phyloP scores from a whole-genome alignment of 805 yeast species.

The Saccharomycopsis microspora region DNA sequence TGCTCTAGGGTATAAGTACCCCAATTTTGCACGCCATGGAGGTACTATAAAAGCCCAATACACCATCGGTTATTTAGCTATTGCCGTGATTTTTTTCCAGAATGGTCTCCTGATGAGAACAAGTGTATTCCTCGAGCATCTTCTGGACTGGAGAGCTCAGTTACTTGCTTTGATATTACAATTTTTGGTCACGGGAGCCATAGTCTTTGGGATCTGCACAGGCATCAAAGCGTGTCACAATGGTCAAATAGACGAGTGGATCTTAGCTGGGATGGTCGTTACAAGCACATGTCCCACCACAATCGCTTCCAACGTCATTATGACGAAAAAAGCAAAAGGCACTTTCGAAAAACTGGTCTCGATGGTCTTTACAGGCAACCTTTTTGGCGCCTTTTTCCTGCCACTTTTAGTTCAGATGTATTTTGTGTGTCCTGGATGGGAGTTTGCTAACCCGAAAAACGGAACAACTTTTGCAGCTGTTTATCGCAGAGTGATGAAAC shows the following conservation, averaged over 20 bases:
- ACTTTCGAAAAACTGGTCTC: slow-evolving; percentile 68
- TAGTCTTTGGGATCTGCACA: slow-evolving; percentile 60
- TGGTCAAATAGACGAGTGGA: slow-evolving; percentile 55
- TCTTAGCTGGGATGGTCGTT: slow-evolving; percentile 69
- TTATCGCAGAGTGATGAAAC: slow-evolving; percentile 75
- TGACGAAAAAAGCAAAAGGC: slow-evolving; percentile 82
- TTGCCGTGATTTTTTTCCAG: slow-evolving; percentile 71
- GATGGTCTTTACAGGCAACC: slow-evolving; percentile 78
- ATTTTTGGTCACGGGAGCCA: slow-evolving; percentile 59
- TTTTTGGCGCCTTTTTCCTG: slow-evolving; percentile 77
- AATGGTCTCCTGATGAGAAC: slow-evolving; percentile 75
- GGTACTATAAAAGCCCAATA: slow-evolving; percentile 69
- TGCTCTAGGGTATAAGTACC: slow-evolving; percentile 66
- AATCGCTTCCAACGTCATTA: slow-evolving; percentile 82
- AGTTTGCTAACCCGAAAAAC: slow-evolving; percentile 70
- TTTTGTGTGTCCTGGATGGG: slow-evolving; percentile 42
- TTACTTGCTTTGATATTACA: slow-evolving; percentile 53
- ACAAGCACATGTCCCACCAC: slow-evolving; percentile 89
- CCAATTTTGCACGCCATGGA: slow-evolving; percentile 74
- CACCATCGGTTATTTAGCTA: slow-evolving; percentile 76
- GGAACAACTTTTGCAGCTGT: slow-evolving; percentile 42
- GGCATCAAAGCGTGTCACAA: slow-evolving; percentile 54
- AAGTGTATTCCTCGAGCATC: slow-evolving; percentile 44
- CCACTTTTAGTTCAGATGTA: slow-evolving; percentile 78
- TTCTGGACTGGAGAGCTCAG: slow-evolving; percentile 77